Evolutionary conservation across 805 yeast genomes (phyloP), one percentile per base, ranked within the genome.

Genomic region (Myxozyma udenii): DNA sequence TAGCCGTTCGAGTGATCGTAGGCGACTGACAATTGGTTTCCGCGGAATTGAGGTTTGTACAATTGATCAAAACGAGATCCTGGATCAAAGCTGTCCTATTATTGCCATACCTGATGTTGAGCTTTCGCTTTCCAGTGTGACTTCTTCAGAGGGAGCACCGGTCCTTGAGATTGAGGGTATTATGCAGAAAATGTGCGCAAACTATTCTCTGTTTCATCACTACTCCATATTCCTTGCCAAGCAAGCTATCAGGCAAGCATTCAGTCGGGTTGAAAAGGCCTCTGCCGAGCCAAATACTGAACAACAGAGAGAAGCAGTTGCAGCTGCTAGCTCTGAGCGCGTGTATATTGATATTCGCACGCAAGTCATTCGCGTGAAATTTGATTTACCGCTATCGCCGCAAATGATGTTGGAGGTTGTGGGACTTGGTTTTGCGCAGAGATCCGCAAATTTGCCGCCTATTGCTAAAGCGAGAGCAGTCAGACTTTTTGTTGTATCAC

Each of bases 401-500:
- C 77, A 75, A 48, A 57, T 77, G 3, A 67, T 80, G 67, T 45
- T 78, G 24, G 83, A 79, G 55, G 44, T 75, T 2, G 75, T 73
- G 51, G 61, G 66, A 7, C 58, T 74, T 18, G 56, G 57, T 18
- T 49, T 71, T 21, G 47, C 61, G 12, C 66, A 68, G 41, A 63
- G 62, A 1, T 53, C 68, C 9, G 33, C 14, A 9, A 60, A 41
- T 11, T 25, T 55, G 3, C 58, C 69, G 16, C 73, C 73, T 3
- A 48, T 62, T 12, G 50, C 70, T 19, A 61, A 60, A 4, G 63
- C 76, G n/a, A 66, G 68, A 32, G 71, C 68, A 46, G 56, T 70
- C 18, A 65, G 83, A 41, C 62, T 78, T 41, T 79, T 75, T 59
- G 76, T 79, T 4, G 66, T 71, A 9, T 79, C 78, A 52, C 83